These are phyloP conservation scores for Hypomontagnella submonticulosa DNA, from an alignment of 495 filamentous ascomycete species.

Conservation along the genomic window DNA sequence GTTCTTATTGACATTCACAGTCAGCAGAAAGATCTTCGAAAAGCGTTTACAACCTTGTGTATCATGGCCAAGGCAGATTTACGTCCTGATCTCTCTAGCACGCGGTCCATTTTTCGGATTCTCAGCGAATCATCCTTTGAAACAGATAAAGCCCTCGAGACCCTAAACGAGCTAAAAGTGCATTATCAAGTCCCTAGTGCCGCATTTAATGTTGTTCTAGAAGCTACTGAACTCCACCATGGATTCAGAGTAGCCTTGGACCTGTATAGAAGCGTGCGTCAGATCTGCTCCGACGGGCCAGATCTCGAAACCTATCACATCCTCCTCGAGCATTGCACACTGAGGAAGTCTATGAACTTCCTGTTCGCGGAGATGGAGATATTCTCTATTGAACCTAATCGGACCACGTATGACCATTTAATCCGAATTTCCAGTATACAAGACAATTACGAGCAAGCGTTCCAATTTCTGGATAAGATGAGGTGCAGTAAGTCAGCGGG, in stretches of 20 bases:
- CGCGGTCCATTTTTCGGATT: constrained; percentile 63
- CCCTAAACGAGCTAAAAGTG: constrained; percentile 63
- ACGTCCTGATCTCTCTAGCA: constrained; percentile 62
- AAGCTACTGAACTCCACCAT: constrained; percentile 56
- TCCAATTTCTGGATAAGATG: constrained; percentile 69
- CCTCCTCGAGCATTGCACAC: constrained; percentile 70
- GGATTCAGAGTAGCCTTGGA: constrained; percentile 68
- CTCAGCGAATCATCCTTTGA: constrained; percentile 47
- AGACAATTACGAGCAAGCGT: constrained; percentile 65
- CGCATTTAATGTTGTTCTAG: constrained; percentile 72
- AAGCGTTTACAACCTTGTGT: constrained; percentile 69
- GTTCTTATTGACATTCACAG: constrained; percentile 74
- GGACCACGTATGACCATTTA: constrained; percentile 73
- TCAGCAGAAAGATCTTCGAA: constrained; percentile 61
- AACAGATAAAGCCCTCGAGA: constrained; percentile 59
- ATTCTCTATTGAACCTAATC: constrained; percentile 67
- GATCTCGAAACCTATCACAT: constrained; percentile 72
- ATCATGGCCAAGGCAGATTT: constrained; percentile 74
- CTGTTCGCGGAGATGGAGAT: constrained; percentile 78
- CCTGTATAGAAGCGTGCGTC: constrained; percentile 76
- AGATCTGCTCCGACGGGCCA: constrained; percentile 66
- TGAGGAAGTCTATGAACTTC: constrained; percentile 71
- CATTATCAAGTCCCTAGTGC: constrained; percentile 61
- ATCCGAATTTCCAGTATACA: constrained; percentile 71
- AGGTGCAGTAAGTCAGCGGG: constrained; percentile 28